Conservation (phyloP, 2,329 filamentous ascomycete species). For the Penicillium sp. region DNA sequence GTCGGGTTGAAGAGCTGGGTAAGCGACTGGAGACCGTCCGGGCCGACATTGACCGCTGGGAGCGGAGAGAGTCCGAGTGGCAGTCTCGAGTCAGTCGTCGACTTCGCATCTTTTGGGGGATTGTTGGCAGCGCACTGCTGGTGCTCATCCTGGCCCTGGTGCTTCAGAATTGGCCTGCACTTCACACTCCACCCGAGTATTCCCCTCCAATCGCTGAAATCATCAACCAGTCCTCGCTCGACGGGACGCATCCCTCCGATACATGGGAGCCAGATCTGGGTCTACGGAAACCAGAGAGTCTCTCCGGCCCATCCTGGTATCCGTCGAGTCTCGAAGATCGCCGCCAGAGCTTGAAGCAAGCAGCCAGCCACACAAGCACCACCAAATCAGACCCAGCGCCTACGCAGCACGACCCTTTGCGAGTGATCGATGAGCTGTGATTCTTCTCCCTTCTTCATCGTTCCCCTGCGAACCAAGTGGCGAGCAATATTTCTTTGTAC, state of each 20-base stretch:
- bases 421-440: constrained; percentile 30
- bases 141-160: constrained; percentile 29
- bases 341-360: constrained; percentile 11
- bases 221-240: constrained; percentile 13
- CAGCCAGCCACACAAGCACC: constrained; percentile 1
- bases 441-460: too few relatives aligned
- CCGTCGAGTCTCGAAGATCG: constrained; percentile 21
- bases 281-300: neutral
- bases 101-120: constrained; percentile 37
- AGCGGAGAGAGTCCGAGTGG: constrained; percentile 40
- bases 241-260: constrained; percentile 4
- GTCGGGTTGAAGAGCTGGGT: constrained; percentile 34
- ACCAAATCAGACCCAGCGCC: constrained; percentile 5
- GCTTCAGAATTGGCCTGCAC: constrained; percentile 23
- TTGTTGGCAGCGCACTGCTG: constrained; percentile 24
- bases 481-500: constrained; percentile 8
- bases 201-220: constrained; percentile 7
- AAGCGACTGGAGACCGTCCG: constrained; percentile 37
- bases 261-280: constrained; percentile 5
- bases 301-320: constrained; percentile 10
- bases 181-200: constrained; percentile 2
- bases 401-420: constrained; percentile 23
- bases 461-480: neutral
- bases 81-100: constrained; percentile 36
- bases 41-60: constrained; percentile 39